Evolutionary conservation across 2,329 filamentous ascomycete genomes (phyloP), one percentile per base, ranked within the genome.

Genomic region (Fusarium coffeatum): DNA sequence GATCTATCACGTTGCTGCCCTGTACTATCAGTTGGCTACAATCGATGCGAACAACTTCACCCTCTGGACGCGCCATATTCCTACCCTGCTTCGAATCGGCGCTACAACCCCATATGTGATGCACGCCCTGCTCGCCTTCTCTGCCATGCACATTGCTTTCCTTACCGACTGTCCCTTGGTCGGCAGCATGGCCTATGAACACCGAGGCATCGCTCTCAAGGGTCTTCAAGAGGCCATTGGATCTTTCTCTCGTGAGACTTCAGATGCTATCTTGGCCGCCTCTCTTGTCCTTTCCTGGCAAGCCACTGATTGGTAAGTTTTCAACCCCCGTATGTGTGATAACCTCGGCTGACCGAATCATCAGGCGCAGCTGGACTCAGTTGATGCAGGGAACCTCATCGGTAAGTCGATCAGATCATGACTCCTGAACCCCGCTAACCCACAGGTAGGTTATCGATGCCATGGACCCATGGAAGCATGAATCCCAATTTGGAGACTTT

Each of bases 271-370:
- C 67, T 87, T 99, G 57, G 95, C 94, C 27, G 93, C 94, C 32
- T 98, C 95, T 27, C 89, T 98, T 46, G 88, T 98, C 49, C 87
- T 99, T 51, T 97, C 94, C 40, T 98, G 96, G 94, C 95, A 98
- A 83, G 93, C 93, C 59, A 96, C 91, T 64, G 95, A 98, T 83
- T 98, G 94, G 95, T 97, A 87, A 85, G 90, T 59, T 27, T 23
- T 50, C 37, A 23, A n/a, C 40, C 59, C 37, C 27, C 34, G 34
- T 18, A 37, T 42, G 45, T 28, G 13, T 47, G 41, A 37, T 45
- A 28, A 55, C 23, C 20, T 22, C 27, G 47, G 49, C 54, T 78
- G 67, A 78, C 73, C 55, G 46, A 76, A 78, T 78, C 83, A 76
- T 59, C 78, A 97, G 94, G 92, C 91, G 91, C 79, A 92, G 91